phyloP scores from a whole-genome alignment of 2,329 filamentous ascomycete genomes.

The Ceratocystis huliohia region DNA sequence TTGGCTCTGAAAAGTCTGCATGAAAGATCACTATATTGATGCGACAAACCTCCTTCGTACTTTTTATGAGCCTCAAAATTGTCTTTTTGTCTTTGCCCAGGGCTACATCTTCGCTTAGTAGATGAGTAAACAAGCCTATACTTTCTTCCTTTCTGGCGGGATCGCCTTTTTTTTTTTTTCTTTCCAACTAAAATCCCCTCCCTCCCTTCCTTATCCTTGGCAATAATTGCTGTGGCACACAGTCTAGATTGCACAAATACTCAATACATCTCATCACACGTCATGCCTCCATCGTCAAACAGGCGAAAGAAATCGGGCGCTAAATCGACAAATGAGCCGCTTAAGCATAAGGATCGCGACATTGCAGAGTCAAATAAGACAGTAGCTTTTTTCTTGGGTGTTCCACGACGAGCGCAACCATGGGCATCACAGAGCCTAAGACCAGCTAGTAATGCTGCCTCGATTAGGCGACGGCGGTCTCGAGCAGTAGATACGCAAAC shows the following conservation, averaged over 20 bases:
- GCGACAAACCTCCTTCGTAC: too few relatives aligned
- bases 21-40: too few relatives aligned
- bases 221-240: neutral
- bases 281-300: neutral
- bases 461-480: too few relatives aligned
- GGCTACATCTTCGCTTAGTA: too few relatives aligned
- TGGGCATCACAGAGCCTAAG: neutral
- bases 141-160: too few relatives aligned
- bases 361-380: neutral
- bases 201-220: neutral
- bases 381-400: neutral
- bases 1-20: too few relatives aligned
- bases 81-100: too few relatives aligned
- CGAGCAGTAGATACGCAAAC: neutral
- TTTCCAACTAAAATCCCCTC: too few relatives aligned
- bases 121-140: too few relatives aligned
- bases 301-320: neutral
- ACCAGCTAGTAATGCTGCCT: neutral
- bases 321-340: neutral
- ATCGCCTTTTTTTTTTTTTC: too few relatives aligned
- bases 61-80: too few relatives aligned
- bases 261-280: neutral
- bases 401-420: neutral
- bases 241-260: too few relatives aligned
- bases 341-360: neutral